Evolutionary conservation across 352 stramenopile genomes (phyloP), one percentile per base, ranked within the genome.

Genomic region (Phytopythium vexans): DNA sequence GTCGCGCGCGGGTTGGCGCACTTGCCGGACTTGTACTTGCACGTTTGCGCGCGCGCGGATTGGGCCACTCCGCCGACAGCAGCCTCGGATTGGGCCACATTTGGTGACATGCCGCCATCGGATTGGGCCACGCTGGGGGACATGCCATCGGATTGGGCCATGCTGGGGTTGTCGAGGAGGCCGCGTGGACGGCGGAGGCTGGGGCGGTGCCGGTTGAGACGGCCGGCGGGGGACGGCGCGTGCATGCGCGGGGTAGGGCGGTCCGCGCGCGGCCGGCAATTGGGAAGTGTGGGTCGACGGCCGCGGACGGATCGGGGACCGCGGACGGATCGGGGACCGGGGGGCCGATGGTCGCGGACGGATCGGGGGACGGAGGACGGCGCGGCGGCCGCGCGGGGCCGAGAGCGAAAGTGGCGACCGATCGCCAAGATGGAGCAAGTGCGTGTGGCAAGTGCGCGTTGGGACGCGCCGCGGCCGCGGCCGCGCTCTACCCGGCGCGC

Each of bases 21-120:
- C 68, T 91, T 90, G 63, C 80, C 76, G 12, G 82, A 92, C 70
- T 92, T 92, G 77, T 94, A 94, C 60, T 89, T 90, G 70, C 85
- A 94, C 14, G 86, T 66, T 39, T 88, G 66, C 43, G 69, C 56
- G 45, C 61, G 58, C 32, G 67, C 60, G 5, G 76, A 64, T 27
- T 27, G 21, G 21, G 21, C 21, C 21, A 27, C 21, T 2, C 21
- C 2, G 21, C 21, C 21, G 2, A 27, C 1, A 27, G 21, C 21
- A 27, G 21, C 21, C 1, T 27, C 21, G 21, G 21, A 27, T 27
- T 27, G 21, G 21, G 21, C 21, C 21, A 27, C 21, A 2, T 27
- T 27, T 1, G 21, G 21, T 1, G 21, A 27, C 21, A 27, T 27
- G 21, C 21, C 21, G 21, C 21, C 21, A 27, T 27, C 21, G 21